A percentile compares a stretch with the other conserved stretches of the same genome.
Evolutionary conservation across 345 rosid genomes (phyloP).

Genomic region (Camelina neglecta): DNA sequence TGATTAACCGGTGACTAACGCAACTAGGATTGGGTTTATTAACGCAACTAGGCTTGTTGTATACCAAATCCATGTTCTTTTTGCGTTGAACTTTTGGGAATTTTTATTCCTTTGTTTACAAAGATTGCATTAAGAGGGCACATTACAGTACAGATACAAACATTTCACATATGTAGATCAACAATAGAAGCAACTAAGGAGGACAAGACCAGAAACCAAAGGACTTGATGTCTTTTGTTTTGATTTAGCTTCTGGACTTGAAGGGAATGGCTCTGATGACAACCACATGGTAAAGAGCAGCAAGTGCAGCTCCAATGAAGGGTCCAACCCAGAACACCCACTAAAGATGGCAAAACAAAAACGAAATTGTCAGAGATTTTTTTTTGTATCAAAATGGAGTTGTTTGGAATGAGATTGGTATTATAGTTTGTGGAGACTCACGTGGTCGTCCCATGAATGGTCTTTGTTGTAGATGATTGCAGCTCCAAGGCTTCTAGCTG

Average conservation of each 20-base stretch:
- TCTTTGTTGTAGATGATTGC: slow-evolving; percentile 65
- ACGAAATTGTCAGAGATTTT: not conserved
- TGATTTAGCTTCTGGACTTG: slow-evolving; percentile 46
- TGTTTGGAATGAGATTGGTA: not conserved
- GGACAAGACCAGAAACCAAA: slow-evolving; percentile 14
- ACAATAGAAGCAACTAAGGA: slow-evolving; percentile 31
- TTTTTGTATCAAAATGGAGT: not conserved
- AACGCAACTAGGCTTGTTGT: not conserved
- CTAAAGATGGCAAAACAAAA: slow-evolving; percentile 35
- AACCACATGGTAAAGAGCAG: slow-evolving; percentile 69
- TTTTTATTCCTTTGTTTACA: slow-evolving; percentile 25
- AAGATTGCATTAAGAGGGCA: slow-evolving; percentile 17
- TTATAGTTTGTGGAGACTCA: slow-evolving; percentile 38
- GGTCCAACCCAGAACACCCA: slow-evolving; percentile 90
- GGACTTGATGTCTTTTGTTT: slow-evolving; percentile 26
- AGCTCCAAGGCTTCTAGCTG: slow-evolving; percentile 77
- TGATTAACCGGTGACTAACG: not conserved
- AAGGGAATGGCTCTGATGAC: slow-evolving; percentile 83
- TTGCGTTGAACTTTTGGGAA: slow-evolving; percentile 29
- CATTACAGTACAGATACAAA: slow-evolving; percentile 27
- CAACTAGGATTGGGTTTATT: not conserved
- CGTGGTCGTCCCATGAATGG: slow-evolving; percentile 70
- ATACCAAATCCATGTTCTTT: not conserved
- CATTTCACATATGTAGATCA: slow-evolving; percentile 17
- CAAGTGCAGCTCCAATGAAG: slow-evolving; percentile 72